Evolutionary conservation across 345 rosid genomes (phyloP), one percentile per base, ranked within the genome.

Genomic region (Dipteronia sinensis): DNA sequence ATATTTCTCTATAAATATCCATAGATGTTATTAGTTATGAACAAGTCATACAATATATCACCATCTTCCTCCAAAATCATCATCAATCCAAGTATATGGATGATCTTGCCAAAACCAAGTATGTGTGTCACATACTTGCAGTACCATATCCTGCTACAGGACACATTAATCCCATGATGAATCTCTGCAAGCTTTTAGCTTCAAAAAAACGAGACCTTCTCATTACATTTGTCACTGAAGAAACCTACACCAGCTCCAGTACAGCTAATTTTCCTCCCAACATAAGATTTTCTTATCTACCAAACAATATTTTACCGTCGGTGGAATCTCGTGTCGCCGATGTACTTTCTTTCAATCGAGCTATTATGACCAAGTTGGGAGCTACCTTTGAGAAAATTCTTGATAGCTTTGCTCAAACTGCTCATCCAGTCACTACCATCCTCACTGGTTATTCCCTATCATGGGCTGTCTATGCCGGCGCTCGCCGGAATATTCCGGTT

Each of bases 401-500:
- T 3, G 74, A 61, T 59, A 65, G 15, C 38, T 22, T 72, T 56
- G 4, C 38, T 3, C 38, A 31, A 31, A 31, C 38, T 59, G 69
- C 10, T 65, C 66, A 31, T 15, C 83, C 86, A 3, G 83, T 72
- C 23, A 25, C 66, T 27, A 75, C 75, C 16, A 78, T 85, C 22
- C 6, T 82, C 5, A 78, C 78, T n/a, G 86, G 82, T 19, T 47
- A 74, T 34, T 76, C 56, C 53, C 1, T 85, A 59, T 64, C 47
- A 19, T 82, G 85, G 82, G 78, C 65, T 0, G 66, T 77, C 10
- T 51, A 61, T 4, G 76, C 78, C 4, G 88, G 82, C 0, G 76
- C 67, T 51, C 31, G 71, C 12, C 78, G 81, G 74, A 80, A 80
- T 55, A 80, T 80, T n/a, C 86, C 84, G 23, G 88, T 82, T 75